Base-by-base conservation (phyloP, 306 rosid genomes). In the Dalbergia oliveri region DNA sequence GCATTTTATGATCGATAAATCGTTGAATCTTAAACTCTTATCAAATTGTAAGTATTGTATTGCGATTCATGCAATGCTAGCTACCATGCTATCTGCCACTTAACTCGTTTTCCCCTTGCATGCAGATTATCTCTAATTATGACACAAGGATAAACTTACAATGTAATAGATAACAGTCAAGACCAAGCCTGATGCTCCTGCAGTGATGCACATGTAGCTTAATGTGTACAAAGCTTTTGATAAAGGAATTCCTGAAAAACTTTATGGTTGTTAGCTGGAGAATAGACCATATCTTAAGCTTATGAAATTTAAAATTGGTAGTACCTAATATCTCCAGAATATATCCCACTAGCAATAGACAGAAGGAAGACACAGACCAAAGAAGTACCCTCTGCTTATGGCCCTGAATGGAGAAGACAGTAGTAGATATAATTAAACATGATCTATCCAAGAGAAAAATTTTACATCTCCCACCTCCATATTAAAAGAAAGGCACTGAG, bases 141-240 rank as follows among this genome's bases (percentile, higher is more conserved):
- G 9, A 23, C 53, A 66, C 50, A 69, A 76, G 51, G 65, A 65
- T 8, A 19, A 79, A 79, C 94, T 88, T 86, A 90, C 97, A 13
- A 88, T 79, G 86, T 67, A 92, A 81, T 86, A 92, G 74, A 90
- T 72, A 61, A 78, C 54, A 65, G 87, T 85, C 83, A 90, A 82
- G 70, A 84, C 83, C 85, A 92, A 83, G 82, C 93, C 97, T 2
- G 95, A 92, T 53, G 91, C 91, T 65, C 97, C 97, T 19, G 91
- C 88, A 0, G 97, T 89, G 79, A 90, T 58, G 85, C 84, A 92
- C 84, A 84, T 88, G 84, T 89, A 92, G 87, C 97, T 92, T 86
- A 90, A 72, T 41, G 97, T 88, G 87, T 90, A 90, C 56, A 92
- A 83, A 8, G 93, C 91, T 83, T 92, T 92, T 77, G 90, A 90